A percentile compares a stretch with the other conserved stretches of the same genome.
Conservation (phyloP, 1,284 basidiomycete genomes). For the Trichosporon ovoides region DNA sequence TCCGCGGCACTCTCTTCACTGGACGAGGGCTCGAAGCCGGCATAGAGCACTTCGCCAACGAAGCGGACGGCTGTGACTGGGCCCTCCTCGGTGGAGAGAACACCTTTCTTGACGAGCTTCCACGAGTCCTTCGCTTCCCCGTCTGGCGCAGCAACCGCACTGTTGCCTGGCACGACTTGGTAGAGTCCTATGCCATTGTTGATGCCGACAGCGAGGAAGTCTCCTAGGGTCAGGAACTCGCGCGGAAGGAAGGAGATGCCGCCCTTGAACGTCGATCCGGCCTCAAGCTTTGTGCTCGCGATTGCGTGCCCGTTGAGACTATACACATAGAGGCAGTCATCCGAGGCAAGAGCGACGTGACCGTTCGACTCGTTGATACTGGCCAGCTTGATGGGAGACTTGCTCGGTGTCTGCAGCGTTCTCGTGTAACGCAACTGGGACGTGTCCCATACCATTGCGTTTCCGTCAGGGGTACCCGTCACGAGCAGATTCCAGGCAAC, state of each 20-base stretch:
- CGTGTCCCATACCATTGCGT: slow-evolving; percentile 83
- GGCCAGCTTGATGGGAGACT: slow-evolving; percentile 61
- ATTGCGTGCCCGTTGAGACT: slow-evolving; percentile 48
- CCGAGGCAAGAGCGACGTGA: slow-evolving; percentile 43
- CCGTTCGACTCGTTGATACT: slow-evolving; percentile 81
- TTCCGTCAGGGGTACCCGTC: slow-evolving; percentile 75
- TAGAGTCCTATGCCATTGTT: slow-evolving; percentile 32
- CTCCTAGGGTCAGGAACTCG: slow-evolving; percentile 42
- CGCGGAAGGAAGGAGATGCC: slow-evolving; percentile 43
- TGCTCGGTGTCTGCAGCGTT: slow-evolving; percentile 62
- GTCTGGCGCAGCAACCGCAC: slow-evolving; percentile 15
- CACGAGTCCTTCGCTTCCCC: slow-evolving; percentile 37
- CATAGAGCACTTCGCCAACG: slow-evolving; percentile 46
- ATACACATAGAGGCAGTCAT: slow-evolving; percentile 40
- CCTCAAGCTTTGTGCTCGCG: slow-evolving; percentile 31
- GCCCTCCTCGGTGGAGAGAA: slow-evolving; percentile 15
- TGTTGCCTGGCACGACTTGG: slow-evolving; percentile 29
- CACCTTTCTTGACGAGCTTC: slow-evolving; percentile 40
- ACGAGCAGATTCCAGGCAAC: slow-evolving; percentile 76
- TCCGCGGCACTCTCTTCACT: background rate
- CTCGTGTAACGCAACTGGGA: slow-evolving; percentile 72
- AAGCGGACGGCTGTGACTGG: slow-evolving; percentile 37
- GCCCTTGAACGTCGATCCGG: slow-evolving; percentile 34
- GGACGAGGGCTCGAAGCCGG: slow-evolving; percentile 30
- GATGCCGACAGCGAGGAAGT: slow-evolving; percentile 41